Evolutionary conservation across 2,329 filamentous ascomycete species (phyloP).

Genomic region (Claviceps sp.): DNA sequence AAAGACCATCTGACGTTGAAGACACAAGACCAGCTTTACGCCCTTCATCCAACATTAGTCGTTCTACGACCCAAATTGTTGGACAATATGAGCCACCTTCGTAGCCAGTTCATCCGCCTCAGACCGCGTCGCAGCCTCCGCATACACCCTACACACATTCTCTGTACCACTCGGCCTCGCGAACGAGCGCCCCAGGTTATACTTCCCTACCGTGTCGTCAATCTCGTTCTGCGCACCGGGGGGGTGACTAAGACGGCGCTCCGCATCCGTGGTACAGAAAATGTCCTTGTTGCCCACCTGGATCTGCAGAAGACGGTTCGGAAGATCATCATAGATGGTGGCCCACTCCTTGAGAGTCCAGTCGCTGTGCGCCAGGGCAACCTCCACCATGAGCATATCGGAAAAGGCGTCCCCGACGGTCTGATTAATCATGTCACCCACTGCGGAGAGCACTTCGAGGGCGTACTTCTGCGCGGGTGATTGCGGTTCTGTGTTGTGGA

Average conservation of each 20-base stretch:
- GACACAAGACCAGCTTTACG: background rate
- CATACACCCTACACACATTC: conserved; percentile 91
- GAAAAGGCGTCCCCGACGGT: conserved; percentile 93
- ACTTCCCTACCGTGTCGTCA: conserved; percentile 77
- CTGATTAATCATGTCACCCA: conserved; percentile 92
- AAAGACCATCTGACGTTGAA: no score
- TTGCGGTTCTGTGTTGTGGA: conserved; percentile 68
- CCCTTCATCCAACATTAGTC: background rate
- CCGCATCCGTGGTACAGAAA: conserved; percentile 85
- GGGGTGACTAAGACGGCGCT: conserved; percentile 73
- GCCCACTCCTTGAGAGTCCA: conserved; percentile 90
- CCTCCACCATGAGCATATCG: conserved; percentile 90
- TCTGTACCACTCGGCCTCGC: conserved; percentile 90
- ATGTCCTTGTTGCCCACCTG: conserved; percentile 78
- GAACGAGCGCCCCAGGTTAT: conserved; percentile 79
- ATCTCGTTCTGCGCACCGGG: conserved; percentile 72
- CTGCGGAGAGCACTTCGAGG: conserved; percentile 68
- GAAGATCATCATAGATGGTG: conserved; percentile 82
- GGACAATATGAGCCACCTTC: conserved; percentile 66
- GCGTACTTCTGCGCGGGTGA: conserved; percentile 86
- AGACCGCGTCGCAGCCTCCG: conserved; percentile 76
- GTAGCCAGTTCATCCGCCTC: conserved; percentile 85
- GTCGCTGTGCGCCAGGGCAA: conserved; percentile 86
- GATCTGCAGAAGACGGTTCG: conserved; percentile 88
- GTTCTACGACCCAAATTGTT: conserved; percentile 33